Percentiles rank a stretch among this genome's conserved stretches.
These are phyloP conservation scores for Macrophomina phaseolina DNA, from an alignment of 2,329 filamentous ascomycete genomes.

Conservation along the genomic window DNA sequence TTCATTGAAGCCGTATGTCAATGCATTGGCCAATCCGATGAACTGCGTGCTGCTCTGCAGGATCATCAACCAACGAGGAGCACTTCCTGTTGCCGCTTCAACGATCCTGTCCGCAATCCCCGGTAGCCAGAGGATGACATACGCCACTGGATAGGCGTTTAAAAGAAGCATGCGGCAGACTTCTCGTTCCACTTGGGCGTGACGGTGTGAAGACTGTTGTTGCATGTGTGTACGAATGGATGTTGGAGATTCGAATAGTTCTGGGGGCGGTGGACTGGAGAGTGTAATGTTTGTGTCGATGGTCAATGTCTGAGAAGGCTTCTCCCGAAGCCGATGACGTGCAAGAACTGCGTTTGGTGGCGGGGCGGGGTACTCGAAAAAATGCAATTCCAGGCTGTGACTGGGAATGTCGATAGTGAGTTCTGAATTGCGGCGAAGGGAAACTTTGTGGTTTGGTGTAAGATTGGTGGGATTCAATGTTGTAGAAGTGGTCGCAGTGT, in stretches of 20 bases:
- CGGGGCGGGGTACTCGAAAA: not conserved
- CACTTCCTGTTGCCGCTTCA: slow-evolving; percentile 31
- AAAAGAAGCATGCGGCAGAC: slow-evolving; percentile 39
- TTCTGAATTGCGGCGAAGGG: not conserved
- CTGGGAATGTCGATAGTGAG: slow-evolving; percentile 1
- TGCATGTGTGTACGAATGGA: slow-evolving; percentile 18
- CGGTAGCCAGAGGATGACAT: slow-evolving; percentile 43
- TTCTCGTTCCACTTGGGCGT: slow-evolving; percentile 32
- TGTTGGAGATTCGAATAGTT: slow-evolving; percentile 17
- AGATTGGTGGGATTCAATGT: not conserved
- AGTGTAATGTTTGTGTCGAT: slow-evolving; percentile 7
- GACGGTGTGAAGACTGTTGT: slow-evolving; percentile 9
- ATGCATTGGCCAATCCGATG: slow-evolving; percentile 34
- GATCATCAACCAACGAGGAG: slow-evolving; percentile 27
- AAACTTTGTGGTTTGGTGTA: not conserved
- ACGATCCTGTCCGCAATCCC: slow-evolving; percentile 37
- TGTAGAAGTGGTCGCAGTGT: not conserved
- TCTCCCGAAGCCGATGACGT: slow-evolving; percentile 7
- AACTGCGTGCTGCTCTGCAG: slow-evolving; percentile 34
- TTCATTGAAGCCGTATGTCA: slow-evolving; percentile 34
- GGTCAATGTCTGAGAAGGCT: slow-evolving; percentile 15
- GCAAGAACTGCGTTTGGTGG: not conserved
- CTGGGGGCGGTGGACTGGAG: slow-evolving; percentile 8
- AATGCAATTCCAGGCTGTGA: slow-evolving; percentile 1
- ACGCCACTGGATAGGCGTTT: slow-evolving; percentile 43